phyloP scores from a whole-genome alignment of 768 basidiomycete species.

The Sistotremastrum niveocremeum region DNA sequence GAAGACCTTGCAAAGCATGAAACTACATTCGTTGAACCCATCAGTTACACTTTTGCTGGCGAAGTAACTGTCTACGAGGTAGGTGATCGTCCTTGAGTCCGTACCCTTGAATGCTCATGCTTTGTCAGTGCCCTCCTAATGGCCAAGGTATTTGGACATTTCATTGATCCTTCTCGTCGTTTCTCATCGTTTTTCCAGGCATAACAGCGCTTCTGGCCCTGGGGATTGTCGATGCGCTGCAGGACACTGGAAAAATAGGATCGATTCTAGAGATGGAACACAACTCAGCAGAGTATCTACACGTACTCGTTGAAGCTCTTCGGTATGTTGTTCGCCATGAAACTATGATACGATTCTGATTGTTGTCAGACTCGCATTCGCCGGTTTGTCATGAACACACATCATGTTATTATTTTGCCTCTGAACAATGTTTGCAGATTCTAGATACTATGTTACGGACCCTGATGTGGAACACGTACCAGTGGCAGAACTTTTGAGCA shows the following conservation, averaged over 20 bases:
- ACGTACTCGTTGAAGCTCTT: constrained; percentile 74
- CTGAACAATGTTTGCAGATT: constrained; percentile 33
- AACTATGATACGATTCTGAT: background rate
- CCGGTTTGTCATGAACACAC: constrained; percentile 32
- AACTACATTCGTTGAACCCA: constrained; percentile 74
- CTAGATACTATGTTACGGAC: constrained; percentile 85
- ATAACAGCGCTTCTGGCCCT: constrained; percentile 87
- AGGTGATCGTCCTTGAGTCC: constrained; percentile 6
- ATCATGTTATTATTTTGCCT: background rate
- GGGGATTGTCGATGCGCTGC: constrained; percentile 81
- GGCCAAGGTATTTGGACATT: constrained; percentile 53
- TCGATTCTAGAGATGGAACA: constrained; percentile 74
- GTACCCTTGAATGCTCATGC: background rate
- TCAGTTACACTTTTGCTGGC: constrained; percentile 75
- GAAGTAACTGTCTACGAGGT: constrained; percentile 91
- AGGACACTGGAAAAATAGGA: constrained; percentile 54
- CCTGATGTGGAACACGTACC: constrained; percentile 70
- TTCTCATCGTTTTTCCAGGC: constrained; percentile 22
- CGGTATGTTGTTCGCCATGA: constrained; percentile 30
- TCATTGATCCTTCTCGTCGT: background rate
- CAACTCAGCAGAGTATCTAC: constrained; percentile 83
- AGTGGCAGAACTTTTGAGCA: constrained; percentile 71
- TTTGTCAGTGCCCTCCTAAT: constrained; percentile 77
- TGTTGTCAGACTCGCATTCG: constrained; percentile 37
- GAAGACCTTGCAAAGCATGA: constrained; percentile 82